phyloP scores from a whole-genome alignment of 106 monocot species.

The Allium fistulosum region DNA sequence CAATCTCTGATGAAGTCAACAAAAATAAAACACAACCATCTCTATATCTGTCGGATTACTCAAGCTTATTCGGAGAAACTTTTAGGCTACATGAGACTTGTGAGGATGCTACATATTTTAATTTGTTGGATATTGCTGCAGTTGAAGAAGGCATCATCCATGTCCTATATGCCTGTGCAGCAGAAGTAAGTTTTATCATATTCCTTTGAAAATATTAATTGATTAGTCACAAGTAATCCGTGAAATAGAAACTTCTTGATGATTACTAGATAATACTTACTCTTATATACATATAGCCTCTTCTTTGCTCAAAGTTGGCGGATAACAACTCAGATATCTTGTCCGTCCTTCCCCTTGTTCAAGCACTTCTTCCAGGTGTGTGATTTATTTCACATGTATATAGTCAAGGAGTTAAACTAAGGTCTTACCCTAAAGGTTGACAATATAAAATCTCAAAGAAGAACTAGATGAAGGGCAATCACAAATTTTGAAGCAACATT shows the following conservation, averaged over 20 bases:
- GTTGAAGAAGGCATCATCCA: slow-evolving; percentile 94
- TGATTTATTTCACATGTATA: background rate
- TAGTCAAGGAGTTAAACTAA: too few relatives aligned
- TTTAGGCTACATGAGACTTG: slow-evolving; percentile 47
- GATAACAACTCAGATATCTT: slow-evolving; percentile 62
- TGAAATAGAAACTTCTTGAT: slow-evolving; percentile 4
- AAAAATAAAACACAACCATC: slow-evolving; percentile 21
- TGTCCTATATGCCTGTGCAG: slow-evolving; percentile 84
- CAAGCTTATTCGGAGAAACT: slow-evolving; percentile 82
- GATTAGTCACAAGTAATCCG: background rate
- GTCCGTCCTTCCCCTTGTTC: slow-evolving; percentile 75
- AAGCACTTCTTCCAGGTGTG: slow-evolving; percentile 89
- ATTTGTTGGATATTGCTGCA: slow-evolving; percentile 63
- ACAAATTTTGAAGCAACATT: too few relatives aligned
- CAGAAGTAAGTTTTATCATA: slow-evolving; percentile 43
- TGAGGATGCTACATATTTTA: slow-evolving; percentile 37
- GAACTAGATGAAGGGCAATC: too few relatives aligned
- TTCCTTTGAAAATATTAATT: background rate
- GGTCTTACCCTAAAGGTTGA: too few relatives aligned
- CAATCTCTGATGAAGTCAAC: slow-evolving; percentile 25
- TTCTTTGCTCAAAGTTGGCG: slow-evolving; percentile 57
- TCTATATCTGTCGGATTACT: slow-evolving; percentile 62
- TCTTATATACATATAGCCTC: slow-evolving; percentile 39
- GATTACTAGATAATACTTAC: background rate
- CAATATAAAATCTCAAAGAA: too few relatives aligned